Evolutionary conservation across 1,284 basidiomycete species (phyloP).

Genomic region (Boletus semigastroideus): DNA sequence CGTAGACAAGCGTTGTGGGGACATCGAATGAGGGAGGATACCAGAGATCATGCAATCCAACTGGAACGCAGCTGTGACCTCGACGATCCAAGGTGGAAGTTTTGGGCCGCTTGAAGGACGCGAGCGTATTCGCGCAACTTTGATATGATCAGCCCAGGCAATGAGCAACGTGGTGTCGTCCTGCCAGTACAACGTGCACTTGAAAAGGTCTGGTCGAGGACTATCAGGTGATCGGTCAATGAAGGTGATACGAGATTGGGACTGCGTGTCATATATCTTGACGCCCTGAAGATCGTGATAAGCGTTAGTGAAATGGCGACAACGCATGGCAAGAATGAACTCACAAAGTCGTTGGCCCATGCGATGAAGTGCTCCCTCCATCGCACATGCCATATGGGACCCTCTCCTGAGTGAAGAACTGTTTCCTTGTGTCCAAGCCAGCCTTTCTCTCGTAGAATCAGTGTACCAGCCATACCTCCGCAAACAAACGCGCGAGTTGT

Average conservation of each 20-base stretch:
- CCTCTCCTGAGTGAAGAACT: constrained; percentile 84
- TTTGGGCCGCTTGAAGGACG: constrained; percentile 44
- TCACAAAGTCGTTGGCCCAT: constrained; percentile 92
- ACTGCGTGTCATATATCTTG: constrained; percentile 87
- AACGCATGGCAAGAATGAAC: constrained; percentile 24
- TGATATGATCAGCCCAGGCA: constrained; percentile 94
- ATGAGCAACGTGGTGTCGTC: constrained; percentile 89
- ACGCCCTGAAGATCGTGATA: constrained; percentile 62
- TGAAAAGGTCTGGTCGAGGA: constrained; percentile 91
- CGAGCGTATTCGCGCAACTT: constrained; percentile 80
- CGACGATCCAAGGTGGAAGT: constrained; percentile 62
- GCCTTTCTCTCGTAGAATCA: constrained; percentile 90
- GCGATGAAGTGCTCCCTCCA: constrained; percentile 90
- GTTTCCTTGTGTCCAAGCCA: constrained; percentile 97
- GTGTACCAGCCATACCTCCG: constrained; percentile 88
- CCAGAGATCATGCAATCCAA: constrained; percentile 96
- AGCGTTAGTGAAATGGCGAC: neutral
- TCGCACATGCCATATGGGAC: constrained; percentile 89
- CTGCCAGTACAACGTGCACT: constrained; percentile 90
- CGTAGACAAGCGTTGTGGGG: constrained; percentile 25
- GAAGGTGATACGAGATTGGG: constrained; percentile 81
- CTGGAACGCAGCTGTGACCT: constrained; percentile 90
- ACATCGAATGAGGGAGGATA: constrained; percentile 74
- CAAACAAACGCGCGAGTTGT: constrained; percentile 86
- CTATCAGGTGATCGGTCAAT: constrained; percentile 82